phyloP scores from a whole-genome alignment of 805 yeast species.

The Brettanomyces anomalus region DNA sequence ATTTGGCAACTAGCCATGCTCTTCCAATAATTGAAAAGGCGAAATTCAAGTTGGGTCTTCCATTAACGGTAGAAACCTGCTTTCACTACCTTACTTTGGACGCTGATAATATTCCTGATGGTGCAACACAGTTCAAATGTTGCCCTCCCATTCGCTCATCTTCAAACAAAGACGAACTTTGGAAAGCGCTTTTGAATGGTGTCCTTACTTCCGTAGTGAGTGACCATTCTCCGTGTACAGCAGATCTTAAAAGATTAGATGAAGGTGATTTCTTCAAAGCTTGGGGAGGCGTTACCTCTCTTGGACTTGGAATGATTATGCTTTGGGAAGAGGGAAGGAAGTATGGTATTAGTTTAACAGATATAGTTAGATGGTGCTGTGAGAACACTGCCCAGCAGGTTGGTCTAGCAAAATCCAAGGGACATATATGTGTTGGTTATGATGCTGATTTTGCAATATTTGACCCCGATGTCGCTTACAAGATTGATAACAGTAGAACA shows the following conservation, averaged over 20 bases:
- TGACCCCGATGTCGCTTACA: conserved; percentile 48
- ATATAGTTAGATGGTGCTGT: conserved; percentile 74
- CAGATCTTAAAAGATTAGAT: conserved; percentile 73
- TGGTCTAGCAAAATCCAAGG: conserved; percentile 67
- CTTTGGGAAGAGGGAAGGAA: conserved; percentile 66
- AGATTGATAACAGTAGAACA: conserved; percentile 45
- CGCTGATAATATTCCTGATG: conserved; percentile 70
- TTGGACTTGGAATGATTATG: conserved; percentile 82
- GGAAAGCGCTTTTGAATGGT: conserved; percentile 66
- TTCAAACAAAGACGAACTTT: conserved; percentile 58
- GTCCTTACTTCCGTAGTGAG: conserved; percentile 80
- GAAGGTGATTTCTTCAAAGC: conserved; percentile 85
- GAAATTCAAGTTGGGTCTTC: conserved; percentile 38
- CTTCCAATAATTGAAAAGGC: conserved; percentile 67
- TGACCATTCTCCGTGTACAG: conserved; percentile 95
- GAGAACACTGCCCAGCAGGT: conserved; percentile 79
- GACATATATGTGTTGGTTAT: conserved; percentile 59
- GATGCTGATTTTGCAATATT: conserved; percentile 88
- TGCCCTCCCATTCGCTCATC: conserved; percentile 90
- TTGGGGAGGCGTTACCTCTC: conserved; percentile 95
- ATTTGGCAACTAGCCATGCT: conserved; percentile 79
- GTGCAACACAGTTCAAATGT: conserved; percentile 81
- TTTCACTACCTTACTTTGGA: conserved; percentile 79
- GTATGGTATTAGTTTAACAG: conserved; percentile 29
- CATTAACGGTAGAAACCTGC: conserved; percentile 85